phyloP scores from a whole-genome alignment of 192 early-diverging fungal genomes.

The Podila horticola region DNA sequence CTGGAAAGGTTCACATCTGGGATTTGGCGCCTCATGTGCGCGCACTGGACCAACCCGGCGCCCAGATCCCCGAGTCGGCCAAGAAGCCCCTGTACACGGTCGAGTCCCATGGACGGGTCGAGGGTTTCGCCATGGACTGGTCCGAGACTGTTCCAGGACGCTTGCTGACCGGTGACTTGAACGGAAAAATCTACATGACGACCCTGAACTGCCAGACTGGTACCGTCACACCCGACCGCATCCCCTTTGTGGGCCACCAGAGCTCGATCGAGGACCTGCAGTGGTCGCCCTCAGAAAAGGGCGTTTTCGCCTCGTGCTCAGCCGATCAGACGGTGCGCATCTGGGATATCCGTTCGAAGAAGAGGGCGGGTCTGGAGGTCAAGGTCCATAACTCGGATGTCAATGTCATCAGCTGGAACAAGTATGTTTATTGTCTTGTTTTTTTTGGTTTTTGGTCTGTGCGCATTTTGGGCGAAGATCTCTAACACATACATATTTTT shows the following conservation, averaged over 20 bases:
- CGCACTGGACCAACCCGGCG: slow-evolving; percentile 85
- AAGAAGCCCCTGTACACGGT: slow-evolving; percentile 84
- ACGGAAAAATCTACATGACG: slow-evolving; percentile 86
- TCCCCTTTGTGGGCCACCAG: slow-evolving; percentile 84
- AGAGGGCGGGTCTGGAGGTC: slow-evolving; percentile 78
- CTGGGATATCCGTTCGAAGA: slow-evolving; percentile 92
- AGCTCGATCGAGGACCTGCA: slow-evolving; percentile 95
- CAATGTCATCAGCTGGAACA: slow-evolving; percentile 98
- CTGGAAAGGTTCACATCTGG: slow-evolving; percentile 95
- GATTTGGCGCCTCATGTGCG: slow-evolving; percentile 82
- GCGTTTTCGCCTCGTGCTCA: slow-evolving; percentile 93
- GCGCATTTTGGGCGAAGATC: not conserved
- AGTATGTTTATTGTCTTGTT: slow-evolving; percentile 51
- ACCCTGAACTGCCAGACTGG: slow-evolving; percentile 65
- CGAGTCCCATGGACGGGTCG: slow-evolving; percentile 80
- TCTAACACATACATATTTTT: not conserved
- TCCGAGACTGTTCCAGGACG: slow-evolving; percentile 70
- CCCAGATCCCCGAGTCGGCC: slow-evolving; percentile 65
- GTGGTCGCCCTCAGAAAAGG: slow-evolving; percentile 92
- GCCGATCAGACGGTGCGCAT: slow-evolving; percentile 93
- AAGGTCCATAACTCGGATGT: slow-evolving; percentile 90
- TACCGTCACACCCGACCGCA: slow-evolving; percentile 77
- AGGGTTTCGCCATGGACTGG: slow-evolving; percentile 99
- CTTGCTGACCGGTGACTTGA: slow-evolving; percentile 89
- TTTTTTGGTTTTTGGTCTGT: not conserved